Evolutionary conservation across 352 stramenopile species (phyloP), one percentile per base, ranked within the genome.

Genomic region (Pythium oligandrum): DNA sequence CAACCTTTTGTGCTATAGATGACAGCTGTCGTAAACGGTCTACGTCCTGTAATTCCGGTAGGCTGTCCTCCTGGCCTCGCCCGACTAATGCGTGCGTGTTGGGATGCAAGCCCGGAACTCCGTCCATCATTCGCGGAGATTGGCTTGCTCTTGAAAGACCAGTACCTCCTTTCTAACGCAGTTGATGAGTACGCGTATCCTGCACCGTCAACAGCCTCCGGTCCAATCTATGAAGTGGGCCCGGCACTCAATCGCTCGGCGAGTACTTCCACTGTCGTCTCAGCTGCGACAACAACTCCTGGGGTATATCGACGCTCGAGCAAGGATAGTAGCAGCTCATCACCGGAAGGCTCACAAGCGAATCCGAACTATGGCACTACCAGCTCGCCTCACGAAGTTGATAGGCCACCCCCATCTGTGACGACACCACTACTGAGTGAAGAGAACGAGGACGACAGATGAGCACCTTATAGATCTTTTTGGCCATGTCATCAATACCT

Each of bases 1-100:
- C 33, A 4, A 33, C 33, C 34, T 44, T 48, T 50, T 51, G 35
- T 10, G 44, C 6, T 40, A 6, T 38, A 93, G 81, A 94, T 94
- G 83, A 92, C 83, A 12, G 83, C 83, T 7, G 83, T 94, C 0
- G 83, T 94, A 53, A 94, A 90, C 60, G 83, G 83, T 26, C 68
- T 94, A 47, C 77, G 83, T 11, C 83, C 83, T 0, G 83, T 94
- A 33, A 94, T 94, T 54, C 78, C 83, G 3, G 86, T 94, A 46
- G 85, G 74, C 51, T 94, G 81, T 56, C 83, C 83, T 5, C 81
- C 83, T 1, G 73, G 76, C 7, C 65, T 94, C 17, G 81, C 82
- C 17, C 73, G 78, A 2, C 60, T 94, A n/a, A 94, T 94, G 83
- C 71, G 79, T 9, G 75, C 77, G 31, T 94, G 83, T 57, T 94